Base-by-base conservation (phyloP, 129 eudicot genomes). In the Centaurea solstitialis region DNA sequence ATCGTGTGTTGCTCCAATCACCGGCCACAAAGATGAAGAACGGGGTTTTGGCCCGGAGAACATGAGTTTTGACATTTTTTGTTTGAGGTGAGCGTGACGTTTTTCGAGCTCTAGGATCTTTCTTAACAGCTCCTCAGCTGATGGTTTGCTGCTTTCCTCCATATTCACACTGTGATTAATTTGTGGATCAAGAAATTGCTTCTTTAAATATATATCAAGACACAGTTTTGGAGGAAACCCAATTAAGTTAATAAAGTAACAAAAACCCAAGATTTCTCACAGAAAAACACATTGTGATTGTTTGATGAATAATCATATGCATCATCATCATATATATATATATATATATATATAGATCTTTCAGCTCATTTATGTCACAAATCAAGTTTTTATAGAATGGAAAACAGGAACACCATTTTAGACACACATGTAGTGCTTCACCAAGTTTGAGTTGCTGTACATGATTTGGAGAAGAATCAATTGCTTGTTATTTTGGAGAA, bases 51-150 rank as follows among this genome's bases (percentile, higher is more conserved):
- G 69, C 20, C 79, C 85, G 4, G 93, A 82, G 17, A 79, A 45
- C 75, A 82, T 62, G 3, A 88, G 85, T 87, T 76, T 88, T 2
- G 91, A 87, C 96, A 88, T 88, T 83, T 91, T 89, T 53, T 91
- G 87, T 77, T 87, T 85, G 40, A 91, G 76, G 47, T 80, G 88
- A 9, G 87, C 93, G 78, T 91, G 93, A 0, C 93, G 87, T 3
- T 76, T 80, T 68, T 91, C 96, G 0, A 91, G 78, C 28, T 89
- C 91, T n/a, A 87, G 89, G 73, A 88, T 85, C 89, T 86, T 88
- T 85, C 86, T 91, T 72, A 91, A 47, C 8, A 91, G 74, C 82
- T 91, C 96, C 81, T 91, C 91, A 11, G 88, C 82, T 22, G 76
- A 80, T 61, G 87, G 86, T 62, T 62, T 62, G 10, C 3, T 62